Base-by-base conservation (phyloP, 2,329 filamentous ascomycete species). In the Aspergillus pseudoglaucus region DNA sequence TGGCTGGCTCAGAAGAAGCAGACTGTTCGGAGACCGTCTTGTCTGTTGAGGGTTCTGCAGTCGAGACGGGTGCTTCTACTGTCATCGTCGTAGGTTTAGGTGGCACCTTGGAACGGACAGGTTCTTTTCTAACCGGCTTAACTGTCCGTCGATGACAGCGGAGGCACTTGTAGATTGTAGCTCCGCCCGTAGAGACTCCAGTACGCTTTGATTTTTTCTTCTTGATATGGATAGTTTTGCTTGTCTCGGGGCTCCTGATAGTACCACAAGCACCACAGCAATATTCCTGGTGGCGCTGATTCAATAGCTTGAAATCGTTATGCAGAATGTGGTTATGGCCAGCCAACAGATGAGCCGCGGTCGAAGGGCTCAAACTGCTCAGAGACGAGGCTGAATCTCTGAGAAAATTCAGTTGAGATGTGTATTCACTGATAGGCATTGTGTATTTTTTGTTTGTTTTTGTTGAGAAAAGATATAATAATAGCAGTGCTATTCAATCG, bases 181-280 rank as follows among this genome's bases (percentile, higher is more conserved):
- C 63, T 23, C 59, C 62, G 6, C 54, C 52, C 17, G 52, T 23
- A 15, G 30, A 23, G 6, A 32, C 38, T 3, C n/a, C 17, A 27
- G 43, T 17, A 48, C 44, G 20, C 40, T 52, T 56, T 42, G 33
- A 46, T 37, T 49, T 53, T 49, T 51, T 54, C 46, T 51, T 55
- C 46, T 56, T 59, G 41, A 66, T 53, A 14, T 59, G 53, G 22
- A 60, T 58, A 14, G 53, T 56, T 46, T 59, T 64, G 15, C 66
- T 67, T 40, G 52, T 58, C 40, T 60, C 59, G 12, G 61, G 53
- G 7, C 60, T 53, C 52, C 70, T 59, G 46, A 65, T 51, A 48
- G 53, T 67, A 46, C 72, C 71, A 58, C 72, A 75, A 9, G 66
- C 64, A 33, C 60, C 61, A 53, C 72, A 75, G 40, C 60, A 60